Percentiles rank a stretch among this genome's conserved stretches.
Conservation (phyloP, 2,329 filamentous ascomycete genomes). For the Tolypocladium endophyticum region DNA sequence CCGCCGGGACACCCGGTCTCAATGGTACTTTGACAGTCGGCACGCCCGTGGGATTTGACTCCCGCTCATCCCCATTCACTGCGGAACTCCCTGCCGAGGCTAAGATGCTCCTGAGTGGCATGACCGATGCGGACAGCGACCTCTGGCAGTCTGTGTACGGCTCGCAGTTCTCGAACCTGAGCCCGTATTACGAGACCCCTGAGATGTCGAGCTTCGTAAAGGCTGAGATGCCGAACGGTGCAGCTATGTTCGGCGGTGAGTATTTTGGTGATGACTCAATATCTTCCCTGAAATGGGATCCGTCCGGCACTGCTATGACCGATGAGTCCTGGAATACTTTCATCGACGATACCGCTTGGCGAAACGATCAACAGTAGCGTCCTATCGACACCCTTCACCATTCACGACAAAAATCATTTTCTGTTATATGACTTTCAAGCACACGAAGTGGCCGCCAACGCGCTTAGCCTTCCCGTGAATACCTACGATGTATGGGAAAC, state of each 20-base stretch:
- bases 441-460: background rate
- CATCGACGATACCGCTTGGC: conserved; percentile 19
- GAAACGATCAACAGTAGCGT: conserved; percentile 13
- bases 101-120: conserved; percentile 25
- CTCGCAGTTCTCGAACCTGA: background rate
- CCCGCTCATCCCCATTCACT: conserved; percentile 26
- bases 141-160: conserved; percentile 7
- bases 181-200: background rate
- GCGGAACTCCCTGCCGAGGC: conserved; percentile 30
- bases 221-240: background rate
- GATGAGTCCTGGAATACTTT: conserved; percentile 22
- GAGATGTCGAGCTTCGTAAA: background rate
- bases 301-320: conserved; percentile 3
- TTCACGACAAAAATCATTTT: background rate
- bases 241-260: too few relatives aligned
- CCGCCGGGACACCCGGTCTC: background rate
- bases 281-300: background rate
- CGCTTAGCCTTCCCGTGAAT: background rate
- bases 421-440: background rate
- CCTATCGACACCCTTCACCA: background rate
- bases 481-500: background rate
- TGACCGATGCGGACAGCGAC: conserved; percentile 17
- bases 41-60: conserved; percentile 7
- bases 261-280: background rate
- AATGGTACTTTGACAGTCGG: background rate